Evolutionary conservation across 257 asterid species (phyloP).

Genomic region (Scutellaria barbata): DNA sequence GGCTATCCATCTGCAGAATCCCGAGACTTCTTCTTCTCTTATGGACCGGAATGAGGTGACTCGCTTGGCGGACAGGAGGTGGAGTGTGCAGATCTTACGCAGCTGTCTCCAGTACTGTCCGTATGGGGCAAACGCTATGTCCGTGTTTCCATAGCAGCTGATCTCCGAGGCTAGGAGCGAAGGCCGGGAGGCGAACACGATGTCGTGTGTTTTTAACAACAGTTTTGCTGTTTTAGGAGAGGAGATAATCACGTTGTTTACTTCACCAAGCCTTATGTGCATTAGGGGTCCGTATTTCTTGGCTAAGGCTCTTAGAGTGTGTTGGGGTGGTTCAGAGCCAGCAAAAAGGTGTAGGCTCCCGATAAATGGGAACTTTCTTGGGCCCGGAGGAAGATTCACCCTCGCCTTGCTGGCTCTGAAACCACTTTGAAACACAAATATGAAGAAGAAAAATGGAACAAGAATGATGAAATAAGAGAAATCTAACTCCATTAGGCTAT

Average conservation of each 20-base stretch:
- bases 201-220: slow-evolving; percentile 40
- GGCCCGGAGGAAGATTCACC: slow-evolving; percentile 39
- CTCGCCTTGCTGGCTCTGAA: background rate
- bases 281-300: slow-evolving; percentile 44
- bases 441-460: too few relatives aligned
- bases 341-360: slow-evolving; percentile 42
- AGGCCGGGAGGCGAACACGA: slow-evolving; percentile 37
- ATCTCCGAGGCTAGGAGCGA: slow-evolving; percentile 16
- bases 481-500: too few relatives aligned
- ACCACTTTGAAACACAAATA: too few relatives aligned
- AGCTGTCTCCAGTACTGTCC: slow-evolving; percentile 49
- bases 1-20: slow-evolving; percentile 32
- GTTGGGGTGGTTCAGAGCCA: slow-evolving; percentile 21
- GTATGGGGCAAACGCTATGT: slow-evolving; percentile 36
- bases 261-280: slow-evolving; percentile 42
- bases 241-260: slow-evolving; percentile 32
- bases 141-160: slow-evolving; percentile 26
- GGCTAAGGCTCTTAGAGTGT: slow-evolving; percentile 29
- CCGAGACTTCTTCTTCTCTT: slow-evolving; percentile 35
- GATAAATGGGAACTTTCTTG: slow-evolving; percentile 35
- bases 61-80: slow-evolving; percentile 35
- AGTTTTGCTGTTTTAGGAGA: slow-evolving; percentile 31
- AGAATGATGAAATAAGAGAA: too few relatives aligned
- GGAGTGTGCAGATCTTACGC: slow-evolving; percentile 37
- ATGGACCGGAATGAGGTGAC: slow-evolving; percentile 30